Evolutionary conservation across 1,139 yeast species (phyloP), one percentile per base, ranked within the genome.

Genomic region (Trichomonascaceae sp.): DNA sequence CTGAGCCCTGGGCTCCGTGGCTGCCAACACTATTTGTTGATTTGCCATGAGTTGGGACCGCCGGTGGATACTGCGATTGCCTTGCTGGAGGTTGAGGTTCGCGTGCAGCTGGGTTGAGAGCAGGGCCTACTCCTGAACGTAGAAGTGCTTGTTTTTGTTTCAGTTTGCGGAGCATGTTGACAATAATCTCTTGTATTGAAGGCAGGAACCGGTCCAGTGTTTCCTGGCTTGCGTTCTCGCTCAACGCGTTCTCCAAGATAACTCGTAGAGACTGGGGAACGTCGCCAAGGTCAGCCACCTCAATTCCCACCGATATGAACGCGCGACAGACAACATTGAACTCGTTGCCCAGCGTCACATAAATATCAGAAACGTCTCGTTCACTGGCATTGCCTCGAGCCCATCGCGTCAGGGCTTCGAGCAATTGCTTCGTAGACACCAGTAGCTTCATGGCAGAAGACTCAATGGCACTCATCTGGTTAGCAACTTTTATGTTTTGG

Each of bases 311-410:
- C 30, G 64, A 64, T 11, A 71, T 59, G 50, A 81, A 80, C 2
- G 84, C 78, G 41, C 84, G 69, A 14, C 89, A 75, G 0, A 93
- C 85, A 2, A 82, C 73, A 46, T 92, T 76, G 61, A 85, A 92
- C 56, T 89, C 96, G 52, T 89, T 89, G 0, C 98, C 98, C 26
- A 92, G 66, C 44, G 75, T 78, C 11, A 92, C 98, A 53, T 85
- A 92, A 4, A 89, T 81, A 52, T 85, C 87, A 3, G 95, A 82
- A 2, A 92, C 96, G 44, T 73, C 84, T 39, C 74, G 74, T 37
- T 87, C 97, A 26, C 77, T 70, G 3, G 84, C 87, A 25, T 71
- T 70, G 18, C 71, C 74, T 39, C 75, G 69, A 1, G 98, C 89
- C 99, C 99, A 92, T 43, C 75, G 85, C 0, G 93, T 84, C 36